Evolutionary conservation across 305 asterid species (phyloP), one percentile per base, ranked within the genome.

Genomic region (Fraxinus paxiana): DNA sequence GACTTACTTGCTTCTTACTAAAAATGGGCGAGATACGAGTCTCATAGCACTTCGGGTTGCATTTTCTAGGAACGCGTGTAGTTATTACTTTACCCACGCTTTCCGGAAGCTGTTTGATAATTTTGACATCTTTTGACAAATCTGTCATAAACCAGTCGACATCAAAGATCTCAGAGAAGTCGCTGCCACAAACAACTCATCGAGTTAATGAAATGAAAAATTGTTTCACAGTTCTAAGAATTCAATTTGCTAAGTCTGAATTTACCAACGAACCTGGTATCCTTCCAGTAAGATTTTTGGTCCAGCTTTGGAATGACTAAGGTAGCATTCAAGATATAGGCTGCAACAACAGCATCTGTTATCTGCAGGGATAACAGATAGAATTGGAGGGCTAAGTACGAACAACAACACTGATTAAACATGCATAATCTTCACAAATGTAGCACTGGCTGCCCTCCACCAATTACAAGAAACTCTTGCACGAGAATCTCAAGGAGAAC

Each of bases 321-420:
- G 71, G 90, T 81, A 7, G 97, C 92, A 61, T 90, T 93, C 88
- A 93, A 85, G 82, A 93, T 92, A 80, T 90, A 85, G 28, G 97
- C 97, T 30, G 95, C 91, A 74, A 92, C 97, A 61, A 93, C 97
- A 43, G 95, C 95, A 88, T 93, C 97, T 38, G 87, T 90, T 82
- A 93, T 93, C 97, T 93, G 94, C 80, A 77, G 75, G 56, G 85
- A 73, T 61, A 81, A 65, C 71, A 75, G 28, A 63, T 35, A 22
- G 9, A n/a, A 79, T 10, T 31, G 3, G 6, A 17, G 2, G 61
- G 56, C 30, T 24, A 51, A 73, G 75, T 46, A 73, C 2, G 10
- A 54, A n/a, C 24, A n/a, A 51, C 22, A 51, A 51, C 63, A 51
- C 63, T n/a, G 8, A 51, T 51, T n/a, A 51, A 51, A 51, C 24